A percentile compares a stretch with the other conserved stretches of the same genome.
Conservation (phyloP, 1,139 yeast genomes). For the Komagataea norvegica region DNA sequence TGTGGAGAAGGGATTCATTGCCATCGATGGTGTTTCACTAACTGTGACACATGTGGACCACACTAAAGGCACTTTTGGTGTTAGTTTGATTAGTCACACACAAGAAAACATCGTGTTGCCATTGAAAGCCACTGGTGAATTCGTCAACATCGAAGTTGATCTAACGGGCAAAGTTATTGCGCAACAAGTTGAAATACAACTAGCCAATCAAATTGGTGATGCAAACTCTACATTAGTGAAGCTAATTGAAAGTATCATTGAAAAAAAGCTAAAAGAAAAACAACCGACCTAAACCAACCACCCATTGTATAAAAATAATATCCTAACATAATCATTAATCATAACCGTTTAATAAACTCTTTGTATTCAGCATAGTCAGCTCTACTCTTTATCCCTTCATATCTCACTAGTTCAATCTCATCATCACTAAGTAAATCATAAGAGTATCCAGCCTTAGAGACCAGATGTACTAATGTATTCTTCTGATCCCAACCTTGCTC, state of each 20-base stretch:
- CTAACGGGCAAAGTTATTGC: constrained; percentile 88
- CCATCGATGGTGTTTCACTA: constrained; percentile 90
- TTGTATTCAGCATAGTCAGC: constrained; percentile 32
- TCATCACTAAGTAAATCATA: constrained; percentile 16
- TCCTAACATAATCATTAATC: not conserved
- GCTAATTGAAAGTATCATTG: constrained; percentile 49
- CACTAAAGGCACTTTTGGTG: constrained; percentile 54
- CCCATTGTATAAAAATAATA: not conserved
- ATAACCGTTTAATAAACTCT: constrained; percentile 18
- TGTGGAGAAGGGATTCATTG: constrained; percentile 90
- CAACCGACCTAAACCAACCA: constrained; percentile 8
- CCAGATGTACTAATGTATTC: constrained; percentile 65
- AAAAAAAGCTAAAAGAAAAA: constrained; percentile 36
- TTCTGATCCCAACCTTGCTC: constrained; percentile 82
- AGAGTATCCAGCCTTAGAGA: constrained; percentile 62
- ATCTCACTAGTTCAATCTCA: constrained; percentile 30
- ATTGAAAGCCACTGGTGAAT: constrained; percentile 52
- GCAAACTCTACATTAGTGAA: constrained; percentile 34
- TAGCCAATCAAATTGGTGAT: constrained; percentile 47
- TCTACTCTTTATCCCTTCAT: constrained; percentile 35
- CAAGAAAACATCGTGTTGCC: constrained; percentile 80
- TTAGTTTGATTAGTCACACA: constrained; percentile 90
- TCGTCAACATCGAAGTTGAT: constrained; percentile 90
- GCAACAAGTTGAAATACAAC: constrained; percentile 63
- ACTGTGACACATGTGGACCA: constrained; percentile 79